phyloP scores from a whole-genome alignment of 2,329 filamentous ascomycete genomes.

The Monilinia aucupariae region DNA sequence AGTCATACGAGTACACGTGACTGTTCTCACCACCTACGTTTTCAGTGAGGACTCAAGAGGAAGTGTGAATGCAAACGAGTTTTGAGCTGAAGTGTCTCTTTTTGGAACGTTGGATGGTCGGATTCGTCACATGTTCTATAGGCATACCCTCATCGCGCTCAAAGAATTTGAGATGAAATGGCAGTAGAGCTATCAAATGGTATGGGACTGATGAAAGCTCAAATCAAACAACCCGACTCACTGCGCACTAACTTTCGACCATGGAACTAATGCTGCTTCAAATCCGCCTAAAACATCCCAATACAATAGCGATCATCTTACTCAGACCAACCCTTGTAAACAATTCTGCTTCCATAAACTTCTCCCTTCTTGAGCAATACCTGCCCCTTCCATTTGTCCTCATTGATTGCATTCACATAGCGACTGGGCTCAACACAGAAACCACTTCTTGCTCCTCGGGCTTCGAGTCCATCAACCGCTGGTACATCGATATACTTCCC shows the following conservation, averaged over 20 bases:
- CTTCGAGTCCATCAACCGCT: constrained; percentile 54
- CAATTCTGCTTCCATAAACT: constrained; percentile 72
- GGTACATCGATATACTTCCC: constrained; percentile 79
- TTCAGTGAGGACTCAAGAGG: too few relatives aligned
- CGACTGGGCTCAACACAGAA: constrained; percentile 92
- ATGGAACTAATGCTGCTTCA: constrained; percentile 1
- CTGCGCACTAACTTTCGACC: not conserved
- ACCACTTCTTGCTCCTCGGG: constrained; percentile 62
- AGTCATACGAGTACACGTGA: constrained; percentile 7
- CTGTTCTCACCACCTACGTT: not conserved
- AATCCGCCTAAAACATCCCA: not conserved
- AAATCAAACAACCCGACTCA: not conserved
- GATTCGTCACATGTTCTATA: not conserved
- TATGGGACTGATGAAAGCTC: not conserved
- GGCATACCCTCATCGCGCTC: too few relatives aligned
- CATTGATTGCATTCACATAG: constrained; percentile 83
- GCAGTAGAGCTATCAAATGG: not conserved
- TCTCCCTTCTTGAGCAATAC: constrained; percentile 78
- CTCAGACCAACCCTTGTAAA: constrained; percentile 81
- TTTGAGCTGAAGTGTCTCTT: too few relatives aligned
- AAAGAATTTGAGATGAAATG: not conserved
- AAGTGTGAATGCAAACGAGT: not conserved
- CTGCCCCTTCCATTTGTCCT: constrained; percentile 72
- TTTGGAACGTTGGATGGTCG: not conserved
- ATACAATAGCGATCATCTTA: not conserved